These are phyloP conservation scores for Aspergillus diversus DNA, from an alignment of 495 filamentous ascomycete genomes.

Conservation along the genomic window DNA sequence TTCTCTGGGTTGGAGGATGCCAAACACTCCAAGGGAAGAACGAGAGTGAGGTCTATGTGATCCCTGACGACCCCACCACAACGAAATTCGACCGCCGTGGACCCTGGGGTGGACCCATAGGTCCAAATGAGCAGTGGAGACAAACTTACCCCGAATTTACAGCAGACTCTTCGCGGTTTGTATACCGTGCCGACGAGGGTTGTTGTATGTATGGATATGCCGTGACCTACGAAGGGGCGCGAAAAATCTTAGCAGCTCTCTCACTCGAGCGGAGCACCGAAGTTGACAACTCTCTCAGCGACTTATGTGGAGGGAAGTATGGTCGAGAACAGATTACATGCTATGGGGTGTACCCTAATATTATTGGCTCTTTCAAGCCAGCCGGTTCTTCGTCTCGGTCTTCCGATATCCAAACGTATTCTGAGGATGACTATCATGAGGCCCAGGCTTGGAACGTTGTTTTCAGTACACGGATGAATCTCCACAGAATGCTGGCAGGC, in stretches of 20 bases:
- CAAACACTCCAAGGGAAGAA: constrained; percentile 29
- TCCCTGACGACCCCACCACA: constrained; percentile 37
- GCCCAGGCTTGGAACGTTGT: constrained; percentile 31
- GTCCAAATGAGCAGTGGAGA: constrained; percentile 28
- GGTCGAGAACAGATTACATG: constrained; percentile 32
- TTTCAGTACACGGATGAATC: constrained; percentile 35
- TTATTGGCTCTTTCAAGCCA: constrained; percentile 32
- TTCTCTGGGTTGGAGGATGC: constrained; percentile 61
- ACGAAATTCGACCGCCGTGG: constrained; percentile 20
- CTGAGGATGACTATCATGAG: constrained; percentile 18
- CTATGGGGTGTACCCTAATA: constrained; percentile 33
- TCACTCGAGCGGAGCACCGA: constrained; percentile 31
- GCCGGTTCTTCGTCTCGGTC: constrained; percentile 24
- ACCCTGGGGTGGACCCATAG: constrained; percentile 26
- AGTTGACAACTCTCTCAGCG: constrained; percentile 33
- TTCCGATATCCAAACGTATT: constrained; percentile 32
- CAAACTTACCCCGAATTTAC: constrained; percentile 24
- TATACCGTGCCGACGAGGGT: constrained; percentile 30
- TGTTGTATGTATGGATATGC: constrained; percentile 51
- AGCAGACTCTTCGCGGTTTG: constrained; percentile 37
- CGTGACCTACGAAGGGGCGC: constrained; percentile 55
- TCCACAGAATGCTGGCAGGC: constrained; percentile 30
- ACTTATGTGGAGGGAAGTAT: constrained; percentile 29
- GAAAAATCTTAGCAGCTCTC: constrained; percentile 49
- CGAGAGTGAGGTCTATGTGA: constrained; percentile 34